Percentiles rank a stretch among this genome's conserved stretches.
These are phyloP conservation scores for Aureobasidium mangrovei DNA, from an alignment of 2,329 filamentous ascomycete genomes.

Conservation along the genomic window DNA sequence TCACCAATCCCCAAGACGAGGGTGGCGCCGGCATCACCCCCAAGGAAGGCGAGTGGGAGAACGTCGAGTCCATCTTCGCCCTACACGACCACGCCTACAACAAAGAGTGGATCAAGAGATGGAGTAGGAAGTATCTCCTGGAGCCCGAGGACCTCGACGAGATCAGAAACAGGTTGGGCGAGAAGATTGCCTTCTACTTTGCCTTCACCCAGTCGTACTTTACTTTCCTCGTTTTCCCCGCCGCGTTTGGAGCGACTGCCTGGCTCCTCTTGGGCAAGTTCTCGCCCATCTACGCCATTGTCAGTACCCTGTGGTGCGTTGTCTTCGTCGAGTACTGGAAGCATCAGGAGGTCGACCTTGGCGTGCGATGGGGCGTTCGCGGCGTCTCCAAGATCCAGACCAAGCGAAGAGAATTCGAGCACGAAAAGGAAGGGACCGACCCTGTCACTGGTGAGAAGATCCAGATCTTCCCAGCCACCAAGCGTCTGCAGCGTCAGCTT, in stretches of 20 bases:
- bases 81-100: constrained; percentile 44
- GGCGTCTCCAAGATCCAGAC: constrained; percentile 75
- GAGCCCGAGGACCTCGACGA: constrained; percentile 42
- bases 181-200: constrained; percentile 83
- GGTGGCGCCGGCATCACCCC: constrained; percentile 44
- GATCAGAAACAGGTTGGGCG: constrained; percentile 42
- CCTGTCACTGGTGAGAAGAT: constrained; percentile 72
- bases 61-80: constrained; percentile 41
- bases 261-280: constrained; percentile 82
- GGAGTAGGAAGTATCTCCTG: constrained; percentile 39
- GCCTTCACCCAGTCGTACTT: constrained; percentile 91
- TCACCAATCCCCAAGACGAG: constrained; percentile 39
- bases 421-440: constrained; percentile 69
- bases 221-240: constrained; percentile 72
- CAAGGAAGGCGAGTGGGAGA: constrained; percentile 42
- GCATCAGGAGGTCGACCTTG: constrained; percentile 78
- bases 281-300: constrained; percentile 69
- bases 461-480: constrained; percentile 65
- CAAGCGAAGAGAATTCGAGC: constrained; percentile 66
- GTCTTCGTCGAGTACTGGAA: constrained; percentile 96
- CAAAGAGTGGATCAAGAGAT: constrained; percentile 46
- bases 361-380: constrained; percentile 79
- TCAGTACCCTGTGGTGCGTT: constrained; percentile 77
- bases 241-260: constrained; percentile 63
- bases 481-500: constrained; percentile 67